Evolutionary conservation across 1,284 basidiomycete genomes (phyloP).

Genomic region (Malassezia cuniculi): DNA sequence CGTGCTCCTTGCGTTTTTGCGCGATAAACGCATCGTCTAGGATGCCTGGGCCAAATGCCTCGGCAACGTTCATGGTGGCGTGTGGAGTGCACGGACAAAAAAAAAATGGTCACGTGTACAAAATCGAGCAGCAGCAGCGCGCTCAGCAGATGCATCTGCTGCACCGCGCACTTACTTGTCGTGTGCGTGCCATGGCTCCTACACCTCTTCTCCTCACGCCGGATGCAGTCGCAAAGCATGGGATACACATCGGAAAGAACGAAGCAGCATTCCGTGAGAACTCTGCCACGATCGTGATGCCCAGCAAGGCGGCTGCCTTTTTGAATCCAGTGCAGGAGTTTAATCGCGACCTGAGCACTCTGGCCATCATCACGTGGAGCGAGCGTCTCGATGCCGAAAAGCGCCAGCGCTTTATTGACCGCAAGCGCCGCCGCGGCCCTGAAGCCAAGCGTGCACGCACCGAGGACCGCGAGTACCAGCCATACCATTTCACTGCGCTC

Average conservation of each 20-base stretch:
- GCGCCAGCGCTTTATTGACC: slow-evolving; percentile 52
- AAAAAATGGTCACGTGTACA: background rate
- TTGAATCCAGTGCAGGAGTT: slow-evolving; percentile 97
- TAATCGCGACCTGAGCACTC: slow-evolving; percentile 84
- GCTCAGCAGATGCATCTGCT: background rate
- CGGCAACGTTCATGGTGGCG: slow-evolving; percentile 11
- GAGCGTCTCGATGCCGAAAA: slow-evolving; percentile 60
- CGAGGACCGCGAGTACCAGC: slow-evolving; percentile 47
- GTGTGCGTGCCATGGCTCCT: slow-evolving; percentile 29
- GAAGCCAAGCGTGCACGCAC: slow-evolving; percentile 14
- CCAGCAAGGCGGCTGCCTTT: slow-evolving; percentile 52
- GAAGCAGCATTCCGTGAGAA: slow-evolving; percentile 41
- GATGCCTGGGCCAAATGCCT: slow-evolving; percentile 23
- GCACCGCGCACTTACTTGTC: no score
- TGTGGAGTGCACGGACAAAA: background rate
- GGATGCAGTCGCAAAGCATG: slow-evolving; percentile 21
- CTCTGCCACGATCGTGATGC: slow-evolving; percentile 40
- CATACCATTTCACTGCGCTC: slow-evolving; percentile 66
- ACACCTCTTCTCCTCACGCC: slow-evolving; percentile 31
- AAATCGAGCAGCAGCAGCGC: background rate
- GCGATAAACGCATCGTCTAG: slow-evolving; percentile 16
- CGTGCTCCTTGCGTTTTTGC: slow-evolving; percentile 21
- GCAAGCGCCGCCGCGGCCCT: slow-evolving; percentile 17
- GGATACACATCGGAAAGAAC: slow-evolving; percentile 25
- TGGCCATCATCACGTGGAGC: slow-evolving; percentile 74